These are phyloP conservation scores for Luzula sylvatica DNA, from an alignment of 176 grass and related monocot genomes.

Conservation along the genomic window DNA sequence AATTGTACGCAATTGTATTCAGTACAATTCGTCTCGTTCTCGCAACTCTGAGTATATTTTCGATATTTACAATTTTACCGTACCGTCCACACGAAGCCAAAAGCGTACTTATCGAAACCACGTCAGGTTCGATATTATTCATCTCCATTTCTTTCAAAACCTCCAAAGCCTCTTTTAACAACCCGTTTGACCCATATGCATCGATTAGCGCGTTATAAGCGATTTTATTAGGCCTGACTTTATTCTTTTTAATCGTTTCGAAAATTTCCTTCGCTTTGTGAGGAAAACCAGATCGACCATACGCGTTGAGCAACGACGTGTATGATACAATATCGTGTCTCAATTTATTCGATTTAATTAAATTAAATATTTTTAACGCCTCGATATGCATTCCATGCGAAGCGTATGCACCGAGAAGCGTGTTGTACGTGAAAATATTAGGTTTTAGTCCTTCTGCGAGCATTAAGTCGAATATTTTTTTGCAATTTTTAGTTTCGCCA, in stretches of 20 bases:
- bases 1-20: slow-evolving; percentile 85
- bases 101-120: slow-evolving; percentile 81
- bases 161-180: slow-evolving; percentile 56
- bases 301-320: slow-evolving; percentile 88
- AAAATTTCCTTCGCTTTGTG: slow-evolving; percentile 66
- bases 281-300: slow-evolving; percentile 76
- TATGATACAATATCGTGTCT: slow-evolving; percentile 75
- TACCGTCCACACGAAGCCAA: slow-evolving; percentile 67
- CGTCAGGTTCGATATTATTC: slow-evolving; percentile 66
- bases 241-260: slow-evolving; percentile 54
- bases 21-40: slow-evolving; percentile 57
- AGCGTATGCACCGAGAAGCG: slow-evolving; percentile 83
- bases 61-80: slow-evolving; percentile 58
- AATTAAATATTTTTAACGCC: slow-evolving; percentile 61
- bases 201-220: slow-evolving; percentile 97
- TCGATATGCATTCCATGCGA: slow-evolving; percentile 64
- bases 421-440: slow-evolving; percentile 86
- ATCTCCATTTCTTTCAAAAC: slow-evolving; percentile 73
- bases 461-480: slow-evolving; percentile 86
- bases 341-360: slow-evolving; percentile 57
- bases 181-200: slow-evolving; percentile 80
- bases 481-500: slow-evolving; percentile 85
- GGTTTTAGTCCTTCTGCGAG: slow-evolving; percentile 78
- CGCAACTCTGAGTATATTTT: slow-evolving; percentile 53
- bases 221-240: slow-evolving; percentile 80